Evolutionary conservation across 257 asterid species (phyloP).

Genomic region (Nicotiana knightiana): DNA sequence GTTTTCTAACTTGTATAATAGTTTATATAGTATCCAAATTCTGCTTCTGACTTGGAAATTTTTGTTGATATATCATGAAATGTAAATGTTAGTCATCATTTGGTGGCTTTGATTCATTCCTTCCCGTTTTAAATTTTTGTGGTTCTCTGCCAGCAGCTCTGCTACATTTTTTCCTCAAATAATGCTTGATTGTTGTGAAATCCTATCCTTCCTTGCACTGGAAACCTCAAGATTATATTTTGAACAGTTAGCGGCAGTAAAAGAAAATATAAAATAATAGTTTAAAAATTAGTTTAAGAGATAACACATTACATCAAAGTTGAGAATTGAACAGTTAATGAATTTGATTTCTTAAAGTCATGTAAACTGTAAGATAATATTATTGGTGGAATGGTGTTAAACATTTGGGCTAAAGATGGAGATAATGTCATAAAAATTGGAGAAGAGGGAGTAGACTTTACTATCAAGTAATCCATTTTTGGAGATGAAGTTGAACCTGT

Average conservation of each 20-base stretch:
- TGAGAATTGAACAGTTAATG: not conserved
- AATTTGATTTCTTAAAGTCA: not conserved
- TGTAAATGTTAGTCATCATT: constrained; percentile 4
- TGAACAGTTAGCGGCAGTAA: not conserved
- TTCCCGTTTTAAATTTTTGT: not conserved
- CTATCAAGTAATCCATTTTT: not conserved
- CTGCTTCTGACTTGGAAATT: not conserved
- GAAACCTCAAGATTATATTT: not conserved
- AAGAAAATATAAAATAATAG: no score
- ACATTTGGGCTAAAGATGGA: not conserved
- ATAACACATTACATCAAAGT: not conserved
- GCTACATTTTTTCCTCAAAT: not conserved
- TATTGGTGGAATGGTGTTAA: not conserved
- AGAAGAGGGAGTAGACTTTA: not conserved
- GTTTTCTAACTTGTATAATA: constrained; percentile 13
- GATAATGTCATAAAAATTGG: not conserved
- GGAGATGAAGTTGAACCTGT: not conserved
- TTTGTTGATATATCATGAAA: not conserved
- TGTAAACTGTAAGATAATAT: not conserved
- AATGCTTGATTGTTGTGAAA: not conserved
- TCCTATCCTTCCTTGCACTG: not conserved
- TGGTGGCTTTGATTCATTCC: not conserved
- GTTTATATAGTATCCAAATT: not conserved
- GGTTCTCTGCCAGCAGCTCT: constrained; percentile 2
- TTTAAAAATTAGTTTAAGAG: not conserved